Evolutionary conservation across 208 protist genomes (phyloP).

Genomic region (Vickermania ingenoplastis): DNA sequence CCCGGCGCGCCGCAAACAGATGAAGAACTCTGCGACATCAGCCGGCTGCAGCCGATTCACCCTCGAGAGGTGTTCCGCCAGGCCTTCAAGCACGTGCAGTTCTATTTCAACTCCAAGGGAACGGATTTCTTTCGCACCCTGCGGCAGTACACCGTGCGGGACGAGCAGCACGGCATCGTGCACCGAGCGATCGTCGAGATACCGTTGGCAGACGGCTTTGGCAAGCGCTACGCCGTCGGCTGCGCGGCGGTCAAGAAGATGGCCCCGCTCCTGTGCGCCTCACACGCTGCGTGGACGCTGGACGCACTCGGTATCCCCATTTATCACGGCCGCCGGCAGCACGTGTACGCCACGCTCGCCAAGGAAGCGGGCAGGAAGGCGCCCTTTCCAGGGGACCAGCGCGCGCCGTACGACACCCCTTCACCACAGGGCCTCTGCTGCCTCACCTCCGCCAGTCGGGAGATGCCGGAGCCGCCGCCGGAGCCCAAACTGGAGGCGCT

Average conservation of each 20-base stretch:
- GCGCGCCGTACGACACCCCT: slow-evolving; percentile 19
- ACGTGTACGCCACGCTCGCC: slow-evolving; percentile 20
- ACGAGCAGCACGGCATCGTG: slow-evolving; percentile 29
- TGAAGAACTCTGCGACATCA: slow-evolving; percentile 66
- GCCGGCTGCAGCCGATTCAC: slow-evolving; percentile 37
- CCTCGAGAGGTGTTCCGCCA: slow-evolving; percentile 27
- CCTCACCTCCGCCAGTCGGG: slow-evolving; percentile 9
- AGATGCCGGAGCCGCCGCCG: slow-evolving; percentile 5
- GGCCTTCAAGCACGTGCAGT: slow-evolving; percentile 16
- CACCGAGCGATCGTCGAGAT: slow-evolving; percentile 72
- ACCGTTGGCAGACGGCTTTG: slow-evolving; percentile 40
- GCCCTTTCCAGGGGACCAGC: slow-evolving; percentile 17
- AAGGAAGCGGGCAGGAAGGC: slow-evolving; percentile 16
- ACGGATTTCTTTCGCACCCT: slow-evolving; percentile 45
- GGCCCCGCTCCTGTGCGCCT: slow-evolving; percentile 42
- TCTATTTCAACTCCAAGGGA: slow-evolving; percentile 30
- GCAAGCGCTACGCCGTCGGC: slow-evolving; percentile 51
- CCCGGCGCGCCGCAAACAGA: slow-evolving; percentile 18
- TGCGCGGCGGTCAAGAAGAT: slow-evolving; percentile 44
- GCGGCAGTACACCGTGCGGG: slow-evolving; percentile 52
- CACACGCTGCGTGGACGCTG: slow-evolving; percentile 45
- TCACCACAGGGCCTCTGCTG: slow-evolving; percentile 47
- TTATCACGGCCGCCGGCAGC: slow-evolving; percentile 32
- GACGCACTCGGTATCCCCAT: slow-evolving; percentile 48
- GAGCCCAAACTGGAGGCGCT: slow-evolving; percentile 13